Base-by-base conservation (phyloP, 2,329 filamentous ascomycete genomes). In the Alternaria postmessia region DNA sequence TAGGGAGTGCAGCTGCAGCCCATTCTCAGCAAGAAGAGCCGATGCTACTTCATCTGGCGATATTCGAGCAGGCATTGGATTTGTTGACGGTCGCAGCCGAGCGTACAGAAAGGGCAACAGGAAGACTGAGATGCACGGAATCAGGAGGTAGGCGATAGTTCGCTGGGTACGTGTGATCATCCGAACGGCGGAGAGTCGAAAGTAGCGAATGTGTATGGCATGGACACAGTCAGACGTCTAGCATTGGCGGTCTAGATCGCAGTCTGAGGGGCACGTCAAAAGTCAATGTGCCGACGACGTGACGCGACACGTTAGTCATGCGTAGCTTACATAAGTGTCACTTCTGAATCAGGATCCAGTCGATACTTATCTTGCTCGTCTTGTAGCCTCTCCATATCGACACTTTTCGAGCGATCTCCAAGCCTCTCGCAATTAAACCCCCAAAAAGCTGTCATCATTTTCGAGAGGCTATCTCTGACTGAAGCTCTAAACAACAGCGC, bases 31-130 rank as follows among this genome's bases (percentile, higher is more conserved):
- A 22, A 78, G 68, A 3, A 78, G 63, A 7, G 67, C 51, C n/a
- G 69, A 63, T 4, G 73, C 75, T 14, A 76, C 63, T 4, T 70
- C 62, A 1, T 62, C 43, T 3, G 70, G 57, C 2, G 65, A 66
- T 7, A 39, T 42, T 28, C 64, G 47, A 9, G 61, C 9, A 26
- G 69, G 36, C 89, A 68, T 91, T 41, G 60, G 2, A 12, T 20
- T 26, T 26, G 5, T 32, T 2, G 44, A 16, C 20, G 32, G n/a
- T 12, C n/a, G 46, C 26, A 46, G 22, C 6, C 36, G 39, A n/a
- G 14, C 11, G 30, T 61, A 61, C 18, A 57, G 11, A 3, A 48
- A 5, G 11, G 36, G 14, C 5, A 57, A 32, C 9, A 61, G 12
- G 14, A 62, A 18, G n/a, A 61, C 22, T 0, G 52, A 41, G 18